These are phyloP conservation scores for Puccinia sorghi DNA, from an alignment of 1,284 basidiomycete species.

Conservation along the genomic window DNA sequence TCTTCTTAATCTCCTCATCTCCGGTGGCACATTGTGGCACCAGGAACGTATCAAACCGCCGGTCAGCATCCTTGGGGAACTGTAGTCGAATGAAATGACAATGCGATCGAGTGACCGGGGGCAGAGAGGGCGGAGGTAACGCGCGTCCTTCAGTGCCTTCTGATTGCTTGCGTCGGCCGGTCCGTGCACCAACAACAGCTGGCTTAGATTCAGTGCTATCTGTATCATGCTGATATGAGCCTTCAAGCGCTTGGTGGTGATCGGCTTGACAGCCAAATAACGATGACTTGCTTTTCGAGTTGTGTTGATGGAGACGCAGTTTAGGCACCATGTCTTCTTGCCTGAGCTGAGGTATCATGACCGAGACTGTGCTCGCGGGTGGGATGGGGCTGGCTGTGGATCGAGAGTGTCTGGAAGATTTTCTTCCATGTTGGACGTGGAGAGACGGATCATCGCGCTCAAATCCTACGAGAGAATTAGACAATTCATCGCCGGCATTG, in stretches of 20 bases:
- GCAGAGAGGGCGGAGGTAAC: slow-evolving; percentile 37
- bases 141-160: slow-evolving; percentile 19
- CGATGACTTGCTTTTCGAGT: slow-evolving; percentile 29
- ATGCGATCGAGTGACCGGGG: slow-evolving; percentile 50
- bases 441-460: slow-evolving; percentile 25
- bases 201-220: slow-evolving; percentile 11
- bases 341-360: slow-evolving; percentile 15
- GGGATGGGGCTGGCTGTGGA: neutral
- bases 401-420: slow-evolving; percentile 16
- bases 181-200: neutral
- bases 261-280: neutral
- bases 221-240: neutral
- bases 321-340: slow-evolving; percentile 14
- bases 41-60: slow-evolving; percentile 45
- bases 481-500: slow-evolving; percentile 1
- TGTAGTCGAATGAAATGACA: slow-evolving; percentile 49
- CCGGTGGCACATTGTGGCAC: slow-evolving; percentile 50
- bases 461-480: neutral
- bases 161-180: slow-evolving; percentile 18
- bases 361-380: slow-evolving; percentile 15
- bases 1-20: slow-evolving; percentile 40
- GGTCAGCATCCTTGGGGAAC: slow-evolving; percentile 10
- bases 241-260: slow-evolving; percentile 7
- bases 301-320: slow-evolving; percentile 45
- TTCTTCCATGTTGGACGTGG: neutral